These are phyloP conservation scores for Globisporangium recalcitrans DNA, from an alignment of 352 stramenopile species.

Conservation along the genomic window DNA sequence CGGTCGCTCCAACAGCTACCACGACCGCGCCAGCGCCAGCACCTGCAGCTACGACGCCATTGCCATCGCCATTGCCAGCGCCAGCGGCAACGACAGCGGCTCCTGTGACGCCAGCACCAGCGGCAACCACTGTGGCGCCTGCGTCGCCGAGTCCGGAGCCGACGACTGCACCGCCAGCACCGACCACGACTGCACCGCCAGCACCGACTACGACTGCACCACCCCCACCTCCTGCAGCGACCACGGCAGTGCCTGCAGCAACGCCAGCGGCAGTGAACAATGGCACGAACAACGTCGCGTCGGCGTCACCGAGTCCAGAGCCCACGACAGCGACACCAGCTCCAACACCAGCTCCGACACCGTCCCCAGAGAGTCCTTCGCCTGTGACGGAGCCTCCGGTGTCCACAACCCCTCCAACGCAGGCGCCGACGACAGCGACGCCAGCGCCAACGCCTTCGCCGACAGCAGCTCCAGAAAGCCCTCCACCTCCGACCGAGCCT, in stretches of 20 bases:
- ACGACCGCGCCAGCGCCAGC: not conserved
- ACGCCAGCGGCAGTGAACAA: not conserved
- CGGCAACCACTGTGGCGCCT: slow-evolving; percentile 2
- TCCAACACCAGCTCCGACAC: not conserved
- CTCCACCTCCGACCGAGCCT: slow-evolving; percentile 11
- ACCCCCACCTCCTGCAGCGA: not conserved
- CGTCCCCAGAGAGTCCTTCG: not conserved
- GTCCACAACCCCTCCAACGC: not conserved
- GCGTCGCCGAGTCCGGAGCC: not conserved
- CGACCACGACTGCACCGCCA: slow-evolving; percentile 5
- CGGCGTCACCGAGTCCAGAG: not conserved
- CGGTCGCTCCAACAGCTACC: not conserved
- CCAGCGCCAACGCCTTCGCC: not conserved
- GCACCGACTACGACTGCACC: not conserved
- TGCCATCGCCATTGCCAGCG: not conserved
- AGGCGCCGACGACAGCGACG: slow-evolving; percentile 4
- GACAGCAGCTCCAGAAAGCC: slow-evolving; percentile 7
- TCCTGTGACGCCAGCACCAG: not conserved
- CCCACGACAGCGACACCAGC: not conserved
- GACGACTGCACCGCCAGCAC: slow-evolving; percentile 1
- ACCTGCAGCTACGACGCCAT: not conserved
- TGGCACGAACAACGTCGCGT: not conserved
- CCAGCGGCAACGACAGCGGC: not conserved
- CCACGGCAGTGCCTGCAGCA: not conserved
- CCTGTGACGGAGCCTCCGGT: not conserved